Evolutionary conservation across 345 rosid genomes (phyloP), one percentile per base, ranked within the genome.

Genomic region (Lenwebbia sp.): DNA sequence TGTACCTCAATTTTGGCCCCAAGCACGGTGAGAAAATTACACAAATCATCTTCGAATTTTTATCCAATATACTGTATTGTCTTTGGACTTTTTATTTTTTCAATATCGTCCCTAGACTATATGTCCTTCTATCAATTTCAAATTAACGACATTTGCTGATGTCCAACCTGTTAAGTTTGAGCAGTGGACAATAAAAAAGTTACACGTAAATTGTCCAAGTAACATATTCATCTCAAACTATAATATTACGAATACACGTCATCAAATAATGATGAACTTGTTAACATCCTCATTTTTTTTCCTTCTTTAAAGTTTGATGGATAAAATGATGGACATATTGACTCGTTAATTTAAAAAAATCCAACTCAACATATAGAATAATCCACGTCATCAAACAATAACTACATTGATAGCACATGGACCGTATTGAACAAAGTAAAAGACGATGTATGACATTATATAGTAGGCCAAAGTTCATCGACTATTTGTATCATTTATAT

Each of bases 1-100:
- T 53, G 55, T 53, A 53, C 8, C 55, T 53, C 8, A 53, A 7
- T 53, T 53, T 53, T 53, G 55, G 55, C 7, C 54, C 22, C 55
- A 53, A 53, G 22, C 22, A 5, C 21, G 22, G 2, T 15, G 41
- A 9, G 19, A 33, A 2, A 33, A 33, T 70, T 21, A 37, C 5
- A 17, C 7, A 19, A 37, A 70, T 19, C 0, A 70, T 7, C 6
- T 33, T 8, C 1, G 0, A 33, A 65, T 1, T 33, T 65, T 65
- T 7, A 4, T 70, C 0, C 9, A 9, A 70, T 0, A 19, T 37
- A 0, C 0, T 0, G 10, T 19, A 22, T 21, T 22, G 4, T 54
- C 3, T 10, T 19, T 5, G 0, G 11, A 37, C 0, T 1, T 55
- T 9, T 19, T 9, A 4, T 70, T 37, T 9, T 19, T 70, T 65